Conservation (phyloP, 257 asterid species). For the Paraleonurus japonicus region DNA sequence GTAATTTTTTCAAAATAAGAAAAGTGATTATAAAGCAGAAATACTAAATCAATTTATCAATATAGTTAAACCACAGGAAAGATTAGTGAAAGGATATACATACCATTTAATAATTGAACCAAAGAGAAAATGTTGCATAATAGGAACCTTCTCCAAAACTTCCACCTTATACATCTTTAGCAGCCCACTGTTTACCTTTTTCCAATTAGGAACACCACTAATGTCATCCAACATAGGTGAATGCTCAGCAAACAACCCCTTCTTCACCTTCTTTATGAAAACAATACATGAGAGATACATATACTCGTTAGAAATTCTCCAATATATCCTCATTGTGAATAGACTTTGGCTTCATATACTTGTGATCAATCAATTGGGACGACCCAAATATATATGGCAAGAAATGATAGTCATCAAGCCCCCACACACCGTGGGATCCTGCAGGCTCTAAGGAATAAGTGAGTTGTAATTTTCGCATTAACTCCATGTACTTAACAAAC, state of each 20-base stretch:
- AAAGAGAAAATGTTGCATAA: conserved; percentile 94
- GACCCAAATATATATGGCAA: conserved; percentile 88
- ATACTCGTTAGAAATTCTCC: conserved; percentile 78
- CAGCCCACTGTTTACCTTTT: conserved; percentile 84
- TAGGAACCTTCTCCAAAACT: conserved; percentile 92
- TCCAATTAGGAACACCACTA: conserved; percentile 91
- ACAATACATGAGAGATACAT: conserved; percentile 74
- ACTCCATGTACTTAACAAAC: conserved; percentile 75
- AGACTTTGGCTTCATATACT: conserved; percentile 96
- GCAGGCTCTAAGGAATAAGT: conserved; percentile 88
- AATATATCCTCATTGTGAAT: conserved; percentile 86
- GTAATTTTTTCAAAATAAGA: neutral
- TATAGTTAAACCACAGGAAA: neutral
- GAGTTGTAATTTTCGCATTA: conserved; percentile 84
- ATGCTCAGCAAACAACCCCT: conserved; percentile 91
- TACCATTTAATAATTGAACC: conserved; percentile 92
- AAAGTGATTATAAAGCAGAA: neutral
- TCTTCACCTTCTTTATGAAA: conserved; percentile 86
- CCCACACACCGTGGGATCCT: conserved; percentile 98
- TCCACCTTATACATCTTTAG: conserved; percentile 93
- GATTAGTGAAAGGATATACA: conserved; percentile 19
- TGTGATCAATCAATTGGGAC: conserved; percentile 89
- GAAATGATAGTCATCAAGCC: conserved; percentile 94
- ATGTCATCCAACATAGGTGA: conserved; percentile 97
- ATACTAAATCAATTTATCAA: neutral